Conservation (phyloP, 805 yeast genomes). For the Yarrowia sp. region DNA sequence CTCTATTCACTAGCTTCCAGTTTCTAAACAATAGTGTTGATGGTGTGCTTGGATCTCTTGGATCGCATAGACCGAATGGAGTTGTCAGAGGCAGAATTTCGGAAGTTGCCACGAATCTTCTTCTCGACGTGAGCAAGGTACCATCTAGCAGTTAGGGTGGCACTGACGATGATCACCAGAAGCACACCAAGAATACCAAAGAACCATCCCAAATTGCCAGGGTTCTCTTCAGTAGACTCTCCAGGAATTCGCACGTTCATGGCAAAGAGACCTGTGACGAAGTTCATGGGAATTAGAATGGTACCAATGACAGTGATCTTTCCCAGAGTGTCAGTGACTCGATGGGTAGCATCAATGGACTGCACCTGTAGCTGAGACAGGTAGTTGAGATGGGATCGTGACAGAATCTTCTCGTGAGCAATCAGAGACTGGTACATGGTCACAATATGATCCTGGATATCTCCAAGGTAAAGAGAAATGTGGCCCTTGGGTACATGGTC, state of each 20-base stretch:
- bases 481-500: conserved; percentile 70
- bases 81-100: conserved; percentile 9
- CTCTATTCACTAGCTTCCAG: background rate
- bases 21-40: conserved; percentile 9
- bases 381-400: conserved; percentile 87
- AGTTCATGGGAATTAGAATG: conserved; percentile 80
- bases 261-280: conserved; percentile 89
- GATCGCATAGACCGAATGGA: conserved; percentile 25
- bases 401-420: conserved; percentile 88
- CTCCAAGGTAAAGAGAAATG: conserved; percentile 87
- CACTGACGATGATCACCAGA: conserved; percentile 40
- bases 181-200: conserved; percentile 61
- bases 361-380: conserved; percentile 92
- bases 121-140: conserved; percentile 12
- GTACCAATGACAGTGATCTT: conserved; percentile 91
- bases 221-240: conserved; percentile 33
- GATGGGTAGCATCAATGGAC: conserved; percentile 78
- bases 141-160: background rate
- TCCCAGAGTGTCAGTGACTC: conserved; percentile 81
- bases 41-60: conserved; percentile 23
- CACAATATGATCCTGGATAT: conserved; percentile 93
- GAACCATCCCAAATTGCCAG: conserved; percentile 54
- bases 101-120: conserved; percentile 19
- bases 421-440: conserved; percentile 91
- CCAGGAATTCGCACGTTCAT: conserved; percentile 95